Percentiles rank a stretch among this genome's conserved stretches.
Conservation (phyloP, 2,329 filamentous ascomycete species). For the Penicillium sclerotigenum region DNA sequence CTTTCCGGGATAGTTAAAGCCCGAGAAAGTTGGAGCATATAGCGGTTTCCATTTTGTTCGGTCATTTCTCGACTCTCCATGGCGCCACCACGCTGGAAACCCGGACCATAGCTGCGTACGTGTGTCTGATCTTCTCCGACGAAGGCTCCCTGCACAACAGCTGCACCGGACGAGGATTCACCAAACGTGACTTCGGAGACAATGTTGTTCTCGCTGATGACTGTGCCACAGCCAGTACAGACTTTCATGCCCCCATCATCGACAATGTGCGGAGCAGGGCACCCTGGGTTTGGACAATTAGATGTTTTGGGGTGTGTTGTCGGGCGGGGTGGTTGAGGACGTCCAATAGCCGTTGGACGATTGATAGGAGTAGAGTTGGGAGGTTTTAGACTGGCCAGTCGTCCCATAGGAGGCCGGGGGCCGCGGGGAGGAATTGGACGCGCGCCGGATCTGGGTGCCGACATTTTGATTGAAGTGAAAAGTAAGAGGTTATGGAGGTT, state of each 20-base stretch:
- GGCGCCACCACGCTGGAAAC: slow-evolving; percentile 47
- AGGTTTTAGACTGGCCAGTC: slow-evolving; percentile 42
- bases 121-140: slow-evolving; percentile 82
- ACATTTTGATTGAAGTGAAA: slow-evolving; percentile 25
- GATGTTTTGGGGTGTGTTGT: slow-evolving; percentile 40
- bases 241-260: slow-evolving; percentile 52
- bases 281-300: slow-evolving; percentile 46
- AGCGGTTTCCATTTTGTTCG: slow-evolving; percentile 45
- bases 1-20: slow-evolving; percentile 53
- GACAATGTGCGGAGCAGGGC: slow-evolving; percentile 46
- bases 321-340: slow-evolving; percentile 30
- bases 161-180: slow-evolving; percentile 79
- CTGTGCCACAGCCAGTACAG: slow-evolving; percentile 79
- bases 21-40: slow-evolving; percentile 43
- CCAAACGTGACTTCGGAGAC: slow-evolving; percentile 90
- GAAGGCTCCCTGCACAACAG: slow-evolving; percentile 85
- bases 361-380: slow-evolving; percentile 38
- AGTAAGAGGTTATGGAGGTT: background rate
- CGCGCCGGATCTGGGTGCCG: slow-evolving; percentile 32
- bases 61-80: slow-evolving; percentile 51
- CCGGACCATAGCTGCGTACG: slow-evolving; percentile 58
- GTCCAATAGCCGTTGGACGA: slow-evolving; percentile 35
- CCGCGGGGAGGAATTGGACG: slow-evolving; percentile 30
- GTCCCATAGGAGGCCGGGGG: slow-evolving; percentile 33
- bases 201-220: slow-evolving; percentile 82